Evolutionary conservation across 495 filamentous ascomycete genomes (phyloP), one percentile per base, ranked within the genome.

Genomic region (Talaromyces proteolyticus): DNA sequence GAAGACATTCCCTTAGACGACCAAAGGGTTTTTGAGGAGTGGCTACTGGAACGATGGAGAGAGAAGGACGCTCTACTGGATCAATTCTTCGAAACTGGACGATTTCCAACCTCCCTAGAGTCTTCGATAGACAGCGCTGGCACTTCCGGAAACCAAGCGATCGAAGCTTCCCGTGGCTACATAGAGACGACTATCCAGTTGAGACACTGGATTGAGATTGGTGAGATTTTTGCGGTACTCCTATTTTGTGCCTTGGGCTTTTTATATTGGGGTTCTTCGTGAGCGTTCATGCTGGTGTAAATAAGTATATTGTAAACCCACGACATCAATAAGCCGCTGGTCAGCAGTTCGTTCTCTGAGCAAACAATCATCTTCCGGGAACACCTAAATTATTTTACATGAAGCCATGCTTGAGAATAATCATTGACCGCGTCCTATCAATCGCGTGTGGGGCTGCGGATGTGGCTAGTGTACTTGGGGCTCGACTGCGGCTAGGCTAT

Each of bases 41-140:
- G 83, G 83, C 59, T 85, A 7, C 59, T 67, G 38, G 63, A 67
- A 7, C 75, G 82, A 23, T 87, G 83, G 83, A 63, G 66, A 3
- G 80, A 85, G 53, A 87, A 87, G 53, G 83, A 87, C 39, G 58
- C 73, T 18, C 61, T 87, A 11, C 59, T 87, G 17, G 81, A 84
- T 18, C 50, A 76, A 10, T 87, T 72, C 52, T 65, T 75, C 26
- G 70, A 76, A 52, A 80, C 70, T 4, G 81, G 81, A 12, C 65
- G 77, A 46, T 86, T 87, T 55, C 83, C 83, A 8, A 75, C 80
- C 18, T 77, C 80, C 18, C 54, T 78, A 20, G 76, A 65, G 2
- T 67, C 66, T n/a, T 60, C 60, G 10, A 68, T 75, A 22, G 69
- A 72, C n/a, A 58, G 60, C 47, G 61, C 58, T 12, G 26, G 62